Percentiles rank a stretch among this genome's conserved stretches.
These are phyloP conservation scores for Epichloe sp. DNA, from an alignment of 2,329 filamentous ascomycete species.

Conservation along the genomic window DNA sequence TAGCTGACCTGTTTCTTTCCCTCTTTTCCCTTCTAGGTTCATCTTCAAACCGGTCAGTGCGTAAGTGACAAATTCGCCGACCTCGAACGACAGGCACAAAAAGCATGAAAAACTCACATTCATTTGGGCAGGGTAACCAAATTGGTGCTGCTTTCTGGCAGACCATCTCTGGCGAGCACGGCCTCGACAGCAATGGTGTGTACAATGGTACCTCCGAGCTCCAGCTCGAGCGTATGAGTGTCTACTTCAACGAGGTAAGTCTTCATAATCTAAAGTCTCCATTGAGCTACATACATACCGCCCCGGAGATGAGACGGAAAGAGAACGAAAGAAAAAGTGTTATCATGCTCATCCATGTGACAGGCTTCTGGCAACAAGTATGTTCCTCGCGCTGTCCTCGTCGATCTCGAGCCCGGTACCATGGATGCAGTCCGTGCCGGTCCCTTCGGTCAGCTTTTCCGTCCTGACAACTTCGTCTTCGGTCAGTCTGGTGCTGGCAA, in stretches of 20 bases:
- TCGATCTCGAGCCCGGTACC: conserved; percentile 97
- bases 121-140: conserved; percentile 78
- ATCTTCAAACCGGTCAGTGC: conserved; percentile 99
- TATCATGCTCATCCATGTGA: not conserved
- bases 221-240: conserved; percentile 98
- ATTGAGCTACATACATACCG: not conserved
- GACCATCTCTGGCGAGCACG: conserved; percentile 81
- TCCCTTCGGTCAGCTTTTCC: conserved; percentile 97
- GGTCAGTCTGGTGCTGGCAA: conserved; percentile 98
- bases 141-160: conserved; percentile 99
- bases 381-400: conserved; percentile 94
- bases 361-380: conserved; percentile 96
- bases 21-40: conserved; percentile 67
- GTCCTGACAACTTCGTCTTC: conserved; percentile 99
- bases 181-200: conserved; percentile 94
- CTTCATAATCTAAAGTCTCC: conserved; percentile 30
- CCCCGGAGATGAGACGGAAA: not conserved
- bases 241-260: conserved; percentile 79
- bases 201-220: conserved; percentile 98
- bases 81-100: not conserved
- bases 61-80: conserved; percentile 37
- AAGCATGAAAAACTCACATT: conserved; percentile 22
- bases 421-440: conserved; percentile 98
- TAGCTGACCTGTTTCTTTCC: conserved; percentile 39
- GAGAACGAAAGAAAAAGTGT: not conserved